Conservation (phyloP, 2,329 filamentous ascomycete species). For the Calonectria hongkongensis region DNA sequence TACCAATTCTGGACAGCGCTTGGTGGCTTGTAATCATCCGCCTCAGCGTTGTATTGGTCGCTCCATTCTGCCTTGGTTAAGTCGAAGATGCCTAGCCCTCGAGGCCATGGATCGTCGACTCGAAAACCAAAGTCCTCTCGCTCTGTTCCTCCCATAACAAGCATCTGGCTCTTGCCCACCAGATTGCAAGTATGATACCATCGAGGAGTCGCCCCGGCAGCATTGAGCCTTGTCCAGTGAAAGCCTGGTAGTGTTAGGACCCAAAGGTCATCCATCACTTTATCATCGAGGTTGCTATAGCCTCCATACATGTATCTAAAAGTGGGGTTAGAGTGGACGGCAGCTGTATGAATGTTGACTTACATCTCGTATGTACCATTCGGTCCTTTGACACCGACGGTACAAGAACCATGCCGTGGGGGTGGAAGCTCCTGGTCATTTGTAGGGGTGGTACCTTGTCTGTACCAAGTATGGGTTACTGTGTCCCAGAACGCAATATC, state of each 20-base stretch:
- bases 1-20: neutral
- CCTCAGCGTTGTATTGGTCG: neutral
- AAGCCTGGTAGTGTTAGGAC: neutral
- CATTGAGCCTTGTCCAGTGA: neutral
- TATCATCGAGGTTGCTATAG: neutral
- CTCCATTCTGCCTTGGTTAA: neutral
- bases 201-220: neutral
- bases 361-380: slow-evolving; percentile 4
- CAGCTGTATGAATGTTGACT: neutral
- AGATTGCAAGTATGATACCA: neutral
- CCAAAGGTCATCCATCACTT: neutral
- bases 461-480: neutral
- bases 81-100: neutral
- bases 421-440: neutral
- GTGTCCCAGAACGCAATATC: slow-evolving; percentile 1
- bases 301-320: neutral
- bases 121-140: neutral
- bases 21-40: neutral
- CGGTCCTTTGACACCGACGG: neutral
- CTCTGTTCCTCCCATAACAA: neutral
- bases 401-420: neutral
- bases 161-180: neutral
- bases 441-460: neutral
- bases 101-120: neutral
- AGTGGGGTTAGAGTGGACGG: neutral